Conservation (phyloP, 2,329 filamentous ascomycete species). For the Magnaporthales sp. region DNA sequence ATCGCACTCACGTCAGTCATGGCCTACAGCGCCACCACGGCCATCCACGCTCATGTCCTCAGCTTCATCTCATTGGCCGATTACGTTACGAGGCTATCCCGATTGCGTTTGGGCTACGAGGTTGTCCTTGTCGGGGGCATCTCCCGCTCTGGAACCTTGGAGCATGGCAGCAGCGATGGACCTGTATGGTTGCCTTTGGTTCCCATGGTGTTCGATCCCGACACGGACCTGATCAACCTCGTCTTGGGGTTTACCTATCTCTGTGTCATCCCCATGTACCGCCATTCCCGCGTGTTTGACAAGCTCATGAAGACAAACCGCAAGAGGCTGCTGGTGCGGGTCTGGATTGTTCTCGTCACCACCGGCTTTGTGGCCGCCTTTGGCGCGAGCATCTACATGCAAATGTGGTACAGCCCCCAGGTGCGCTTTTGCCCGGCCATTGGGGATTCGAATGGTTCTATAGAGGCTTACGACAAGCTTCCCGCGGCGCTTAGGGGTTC, state of each 20-base stretch:
- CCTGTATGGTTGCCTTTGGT: neutral
- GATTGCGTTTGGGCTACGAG: neutral
- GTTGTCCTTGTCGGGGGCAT: neutral
- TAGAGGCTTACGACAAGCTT: neutral
- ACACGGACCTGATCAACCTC: neutral
- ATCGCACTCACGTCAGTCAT: neutral
- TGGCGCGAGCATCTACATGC: no score
- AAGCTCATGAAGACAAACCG: no score
- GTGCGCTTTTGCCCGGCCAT: neutral
- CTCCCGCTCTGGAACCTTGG: neutral
- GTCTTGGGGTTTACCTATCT: no score
- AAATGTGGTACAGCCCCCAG: neutral
- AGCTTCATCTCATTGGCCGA: neutral
- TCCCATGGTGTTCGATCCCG: neutral
- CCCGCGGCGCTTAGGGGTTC: neutral
- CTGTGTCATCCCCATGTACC: no score
- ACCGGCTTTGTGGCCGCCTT: no score
- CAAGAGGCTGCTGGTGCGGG: no score
- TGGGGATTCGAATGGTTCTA: neutral
- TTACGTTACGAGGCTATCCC: neutral
- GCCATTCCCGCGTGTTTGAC: no score
- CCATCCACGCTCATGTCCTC: neutral
- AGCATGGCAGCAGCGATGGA: neutral
- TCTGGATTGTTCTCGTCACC: no score
- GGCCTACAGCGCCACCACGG: neutral